Base-by-base conservation (phyloP, 768 basidiomycete species). In the Hypsizygus marmoreus region DNA sequence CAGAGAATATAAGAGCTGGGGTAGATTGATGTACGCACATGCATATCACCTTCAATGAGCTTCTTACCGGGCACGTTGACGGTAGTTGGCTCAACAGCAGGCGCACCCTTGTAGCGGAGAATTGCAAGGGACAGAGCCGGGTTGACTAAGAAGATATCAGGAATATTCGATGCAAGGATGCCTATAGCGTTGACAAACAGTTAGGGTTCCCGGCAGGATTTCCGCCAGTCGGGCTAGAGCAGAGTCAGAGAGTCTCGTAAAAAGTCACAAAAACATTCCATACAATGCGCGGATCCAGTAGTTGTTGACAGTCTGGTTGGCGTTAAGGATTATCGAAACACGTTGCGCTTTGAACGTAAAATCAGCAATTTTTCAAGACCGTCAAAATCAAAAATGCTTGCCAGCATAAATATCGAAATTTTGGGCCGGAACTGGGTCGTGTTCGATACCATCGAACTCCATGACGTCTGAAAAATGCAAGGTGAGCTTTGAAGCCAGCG, bases 241-340 rank as follows among this genome's bases (percentile, higher is more conserved):
- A 19, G n/a, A 24, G 7, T 12, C 6, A 28, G 9, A 14, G 6
- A 3, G 6, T 19, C 9, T 39, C 17, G 17, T 10, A 4, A n/a
- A 12, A 30, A 22, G 8, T 11, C 11, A 16, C 23, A 29, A 11
- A 13, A 45, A n/a, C n/a, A n/a, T n/a, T n/a, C n/a, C 36, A 10
- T 3, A 45, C 44, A 33, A 33, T 10, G 60, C 65, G 28, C 61
- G 61, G 37, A 72, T 65, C 61, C 73, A 74, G 56, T 75, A 76
- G 57, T 76, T 76, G 25, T 53, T 63, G 5, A 74, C 55, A 4
- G 64, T 53, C 46, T 75, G 71, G 50, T 71, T 66, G n/a, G 74
- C 73, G 16, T 68, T 42, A 19, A 76, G 58, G 49, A 71, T 53
- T 38, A 63, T 45, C 11, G 69, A 70, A 26, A 63, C 56, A 36